Evolutionary conservation across 2,329 filamentous ascomycete species (phyloP).

Genomic region (Scopulariopsis brevicaulis): DNA sequence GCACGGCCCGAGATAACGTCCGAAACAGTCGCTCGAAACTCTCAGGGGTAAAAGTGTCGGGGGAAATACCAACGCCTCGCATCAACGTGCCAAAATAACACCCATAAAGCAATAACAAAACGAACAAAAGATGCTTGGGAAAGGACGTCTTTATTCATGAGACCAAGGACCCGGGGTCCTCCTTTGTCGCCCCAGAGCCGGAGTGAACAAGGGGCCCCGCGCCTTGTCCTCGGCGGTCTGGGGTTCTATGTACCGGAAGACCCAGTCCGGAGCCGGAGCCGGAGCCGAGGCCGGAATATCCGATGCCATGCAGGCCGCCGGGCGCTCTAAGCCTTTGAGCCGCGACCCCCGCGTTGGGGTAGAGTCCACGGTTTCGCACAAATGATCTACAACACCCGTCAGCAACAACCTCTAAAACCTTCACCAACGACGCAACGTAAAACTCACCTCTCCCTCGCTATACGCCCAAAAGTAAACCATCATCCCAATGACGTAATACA

Average conservation of each 20-base stretch:
- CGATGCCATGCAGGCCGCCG: not conserved
- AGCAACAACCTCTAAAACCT: not conserved
- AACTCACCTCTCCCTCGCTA: slow-evolving; percentile 85
- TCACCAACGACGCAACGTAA: not conserved
- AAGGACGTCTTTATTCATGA: not conserved
- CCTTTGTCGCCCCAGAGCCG: not conserved
- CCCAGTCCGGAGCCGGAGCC: not conserved
- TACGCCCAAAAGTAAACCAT: slow-evolving; percentile 93
- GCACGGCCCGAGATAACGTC: too few relatives aligned
- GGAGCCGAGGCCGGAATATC: not conserved
- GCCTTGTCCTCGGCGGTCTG: not conserved
- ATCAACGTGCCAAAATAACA: not conserved
- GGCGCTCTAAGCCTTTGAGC: slow-evolving; percentile 7
- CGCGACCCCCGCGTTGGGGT: slow-evolving; percentile 36
- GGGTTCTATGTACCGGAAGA: not conserved
- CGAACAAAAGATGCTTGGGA: not conserved
- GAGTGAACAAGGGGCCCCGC: too few relatives aligned
- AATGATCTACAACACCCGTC: slow-evolving; percentile 37
- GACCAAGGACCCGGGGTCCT: not conserved
- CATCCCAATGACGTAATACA: slow-evolving; percentile 86
- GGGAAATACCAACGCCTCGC: not conserved
- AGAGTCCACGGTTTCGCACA: slow-evolving; percentile 61
- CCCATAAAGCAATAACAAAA: not conserved
- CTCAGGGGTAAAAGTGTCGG: too few relatives aligned
- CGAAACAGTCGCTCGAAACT: too few relatives aligned